Conservation (phyloP, 768 basidiomycete species). For the Hydnomerulius pinastri region DNA sequence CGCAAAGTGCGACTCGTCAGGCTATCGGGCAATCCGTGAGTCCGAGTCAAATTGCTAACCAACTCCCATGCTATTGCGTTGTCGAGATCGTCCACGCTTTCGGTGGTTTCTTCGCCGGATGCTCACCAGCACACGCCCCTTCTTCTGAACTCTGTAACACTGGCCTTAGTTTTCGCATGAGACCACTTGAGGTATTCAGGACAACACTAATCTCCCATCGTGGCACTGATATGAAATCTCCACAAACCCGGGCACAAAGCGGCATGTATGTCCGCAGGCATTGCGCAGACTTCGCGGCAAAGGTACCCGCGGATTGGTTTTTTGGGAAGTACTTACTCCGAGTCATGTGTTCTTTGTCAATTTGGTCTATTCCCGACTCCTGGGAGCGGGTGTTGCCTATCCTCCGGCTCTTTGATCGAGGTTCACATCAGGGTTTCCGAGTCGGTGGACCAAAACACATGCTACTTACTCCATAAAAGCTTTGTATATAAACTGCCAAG, state of each 20-base stretch:
- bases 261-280: background rate
- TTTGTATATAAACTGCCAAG: no score
- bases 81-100: no score
- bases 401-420: no score
- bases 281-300: background rate
- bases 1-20: no score
- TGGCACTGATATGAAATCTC: background rate
- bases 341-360: background rate
- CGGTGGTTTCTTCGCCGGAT: slow-evolving; percentile 15
- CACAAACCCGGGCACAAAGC: no score
- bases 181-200: slow-evolving; percentile 1
- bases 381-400: no score
- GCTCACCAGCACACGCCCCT: slow-evolving; percentile 1
- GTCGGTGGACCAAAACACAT: slow-evolving; percentile 6
- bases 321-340: no score
- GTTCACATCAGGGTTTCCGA: no score
- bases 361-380: background rate
- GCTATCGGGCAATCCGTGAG: no score
- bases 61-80: no score
- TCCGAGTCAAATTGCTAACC: no score
- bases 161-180: slow-evolving; percentile 4
- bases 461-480: background rate
- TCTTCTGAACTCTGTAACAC: background rate
- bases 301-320: background rate
- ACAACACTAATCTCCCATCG: slow-evolving; percentile 15